These are phyloP conservation scores for Arthroderma sp. DNA, from an alignment of 2,329 filamentous ascomycete species.

Conservation along the genomic window DNA sequence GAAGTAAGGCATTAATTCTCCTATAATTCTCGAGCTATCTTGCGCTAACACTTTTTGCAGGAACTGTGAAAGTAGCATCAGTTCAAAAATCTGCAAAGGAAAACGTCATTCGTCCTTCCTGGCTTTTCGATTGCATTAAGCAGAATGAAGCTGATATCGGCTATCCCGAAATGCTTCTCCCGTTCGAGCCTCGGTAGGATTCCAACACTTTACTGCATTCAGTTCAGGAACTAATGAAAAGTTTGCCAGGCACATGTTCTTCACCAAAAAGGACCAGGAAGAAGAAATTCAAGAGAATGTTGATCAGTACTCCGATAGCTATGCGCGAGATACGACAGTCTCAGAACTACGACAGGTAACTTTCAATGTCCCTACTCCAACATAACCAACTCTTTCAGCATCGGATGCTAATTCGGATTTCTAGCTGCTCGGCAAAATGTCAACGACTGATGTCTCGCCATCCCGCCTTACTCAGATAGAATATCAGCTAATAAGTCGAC, in stretches of 20 bases:
- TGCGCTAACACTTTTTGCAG: constrained; percentile 13
- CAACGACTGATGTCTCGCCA: constrained; percentile 2
- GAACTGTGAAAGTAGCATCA: constrained; percentile 66
- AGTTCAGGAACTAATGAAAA: constrained; percentile 11
- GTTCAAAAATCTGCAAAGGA: constrained; percentile 58
- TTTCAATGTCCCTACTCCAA: constrained; percentile 7
- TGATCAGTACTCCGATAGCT: constrained; percentile 75
- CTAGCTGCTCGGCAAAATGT: not conserved
- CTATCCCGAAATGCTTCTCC: constrained; percentile 45
- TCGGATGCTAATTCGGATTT: no score
- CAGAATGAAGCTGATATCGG: constrained; percentile 42
- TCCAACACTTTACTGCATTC: not conserved
- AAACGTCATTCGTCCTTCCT: constrained; percentile 64
- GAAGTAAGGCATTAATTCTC: constrained; percentile 33
- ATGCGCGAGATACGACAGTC: constrained; percentile 52
- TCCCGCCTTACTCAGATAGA: constrained; percentile 39
- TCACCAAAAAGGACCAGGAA: constrained; percentile 45
- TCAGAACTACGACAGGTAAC: constrained; percentile 45
- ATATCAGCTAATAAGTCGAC: constrained; percentile 43
- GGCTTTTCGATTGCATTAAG: constrained; percentile 71
- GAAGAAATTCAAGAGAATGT: constrained; percentile 47
- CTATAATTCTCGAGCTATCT: not conserved
- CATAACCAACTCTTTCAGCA: not conserved
- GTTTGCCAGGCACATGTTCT: constrained; percentile 53
- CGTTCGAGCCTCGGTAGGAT: constrained; percentile 43